These are phyloP conservation scores for Neofusicoccum laricinum DNA, from an alignment of 2,329 filamentous ascomycete genomes.

Conservation along the genomic window DNA sequence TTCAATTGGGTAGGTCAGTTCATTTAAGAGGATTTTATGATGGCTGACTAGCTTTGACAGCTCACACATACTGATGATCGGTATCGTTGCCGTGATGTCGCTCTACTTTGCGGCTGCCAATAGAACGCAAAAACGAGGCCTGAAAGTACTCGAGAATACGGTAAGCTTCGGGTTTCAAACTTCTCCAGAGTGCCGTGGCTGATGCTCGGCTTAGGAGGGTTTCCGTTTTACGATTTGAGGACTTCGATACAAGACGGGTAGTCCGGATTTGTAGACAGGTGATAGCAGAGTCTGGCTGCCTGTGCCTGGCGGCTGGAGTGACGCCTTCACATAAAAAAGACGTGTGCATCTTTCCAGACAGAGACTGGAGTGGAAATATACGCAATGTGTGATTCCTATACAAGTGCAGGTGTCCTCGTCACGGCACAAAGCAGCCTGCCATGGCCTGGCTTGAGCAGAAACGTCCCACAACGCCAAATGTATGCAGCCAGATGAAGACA, in stretches of 20 bases:
- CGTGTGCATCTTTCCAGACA: no score
- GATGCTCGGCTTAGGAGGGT: conserved; percentile 31
- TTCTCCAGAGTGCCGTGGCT: not conserved
- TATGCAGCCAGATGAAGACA: not conserved
- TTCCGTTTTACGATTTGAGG: conserved; percentile 45
- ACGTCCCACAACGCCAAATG: conserved; percentile 1
- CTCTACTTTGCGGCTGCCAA: conserved; percentile 55
- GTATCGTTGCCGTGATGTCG: conserved; percentile 51
- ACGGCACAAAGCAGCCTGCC: no score
- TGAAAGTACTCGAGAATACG: conserved; percentile 50
- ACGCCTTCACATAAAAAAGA: no score
- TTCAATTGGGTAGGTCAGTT: conserved; percentile 52
- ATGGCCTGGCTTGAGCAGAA: not conserved
- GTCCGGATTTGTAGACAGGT: no score
- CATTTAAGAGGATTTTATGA: not conserved
- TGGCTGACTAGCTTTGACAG: conserved; percentile 24
- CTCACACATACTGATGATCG: conserved; percentile 60
- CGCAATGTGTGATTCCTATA: no score
- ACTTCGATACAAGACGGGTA: not conserved
- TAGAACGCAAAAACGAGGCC: conserved; percentile 45
- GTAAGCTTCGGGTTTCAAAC: conserved; percentile 17
- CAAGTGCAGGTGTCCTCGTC: no score
- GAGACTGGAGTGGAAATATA: not conserved
- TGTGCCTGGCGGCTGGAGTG: no score
- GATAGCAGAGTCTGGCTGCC: no score